phyloP scores from a whole-genome alignment of 2,329 filamentous ascomycete genomes.

The Curvularia sp. region DNA sequence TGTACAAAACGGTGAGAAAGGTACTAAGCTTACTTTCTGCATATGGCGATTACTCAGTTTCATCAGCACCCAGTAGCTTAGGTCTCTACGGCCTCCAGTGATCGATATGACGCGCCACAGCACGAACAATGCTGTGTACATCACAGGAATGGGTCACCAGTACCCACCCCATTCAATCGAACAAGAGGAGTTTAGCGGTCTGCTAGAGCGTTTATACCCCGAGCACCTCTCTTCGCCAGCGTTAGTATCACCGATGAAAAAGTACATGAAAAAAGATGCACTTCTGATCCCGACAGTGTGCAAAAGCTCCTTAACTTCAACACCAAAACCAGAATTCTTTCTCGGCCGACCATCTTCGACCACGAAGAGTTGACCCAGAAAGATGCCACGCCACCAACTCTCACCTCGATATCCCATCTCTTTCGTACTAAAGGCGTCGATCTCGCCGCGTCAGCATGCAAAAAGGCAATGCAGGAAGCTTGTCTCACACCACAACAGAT shows the following conservation, averaged over 20 bases:
- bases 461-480: conserved; percentile 45
- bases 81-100: background rate
- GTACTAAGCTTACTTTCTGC: conserved; percentile 1
- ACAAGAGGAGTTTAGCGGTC: conserved; percentile 21
- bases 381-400: conserved; percentile 21
- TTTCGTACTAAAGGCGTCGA: conserved; percentile 43
- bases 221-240: conserved; percentile 14
- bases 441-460: conserved; percentile 43
- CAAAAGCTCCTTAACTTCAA: conserved; percentile 27
- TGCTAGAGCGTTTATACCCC: conserved; percentile 24
- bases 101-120: conserved; percentile 4
- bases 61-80: background rate
- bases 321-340: conserved; percentile 22
- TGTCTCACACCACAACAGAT: conserved; percentile 32
- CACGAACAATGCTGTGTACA: conserved; percentile 16
- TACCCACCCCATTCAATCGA: conserved; percentile 24
- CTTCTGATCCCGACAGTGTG: conserved; percentile 15
- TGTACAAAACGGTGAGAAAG: background rate
- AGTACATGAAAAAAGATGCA: background rate
- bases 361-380: conserved; percentile 17
- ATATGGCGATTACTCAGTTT: background rate
- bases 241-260: conserved; percentile 10
- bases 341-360: conserved; percentile 23
- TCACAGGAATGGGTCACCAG: conserved; percentile 29
- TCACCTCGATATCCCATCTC: conserved; percentile 36